Percentiles rank a stretch among this genome's conserved stretches.
Evolutionary conservation across 352 stramenopile species (phyloP).

Genomic region (Phytophthora constricta): DNA sequence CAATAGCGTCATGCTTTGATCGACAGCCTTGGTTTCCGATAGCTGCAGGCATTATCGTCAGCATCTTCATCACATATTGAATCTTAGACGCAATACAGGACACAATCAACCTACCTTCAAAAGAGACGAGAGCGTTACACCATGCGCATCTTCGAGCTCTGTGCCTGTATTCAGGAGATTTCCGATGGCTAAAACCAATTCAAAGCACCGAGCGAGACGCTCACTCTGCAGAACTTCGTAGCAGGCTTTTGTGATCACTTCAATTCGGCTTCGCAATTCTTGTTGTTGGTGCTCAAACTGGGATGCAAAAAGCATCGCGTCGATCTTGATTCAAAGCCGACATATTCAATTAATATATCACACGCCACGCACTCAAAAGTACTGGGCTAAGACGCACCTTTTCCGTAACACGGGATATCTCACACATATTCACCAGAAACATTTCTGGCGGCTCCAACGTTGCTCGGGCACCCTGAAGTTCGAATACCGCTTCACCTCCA

Average conservation of each 20-base stretch:
- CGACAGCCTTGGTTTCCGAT: constrained; percentile 84
- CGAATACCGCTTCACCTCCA: constrained; percentile 76
- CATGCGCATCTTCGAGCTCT: constrained; percentile 68
- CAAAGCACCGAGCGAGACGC: constrained; percentile 74
- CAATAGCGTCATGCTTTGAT: constrained; percentile 73
- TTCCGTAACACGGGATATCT: constrained; percentile 69
- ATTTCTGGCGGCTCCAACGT: constrained; percentile 62
- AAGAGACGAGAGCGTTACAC: constrained; percentile 75
- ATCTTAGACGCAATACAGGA: not conserved
- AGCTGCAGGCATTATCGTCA: constrained; percentile 38
- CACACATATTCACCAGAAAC: constrained; percentile 79
- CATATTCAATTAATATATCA: too few relatives aligned
- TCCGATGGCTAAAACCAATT: constrained; percentile 76
- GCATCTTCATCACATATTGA: not conserved
- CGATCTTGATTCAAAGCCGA: constrained; percentile 50
- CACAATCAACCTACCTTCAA: constrained; percentile 58
- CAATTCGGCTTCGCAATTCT: constrained; percentile 54
- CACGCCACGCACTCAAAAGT: too few relatives aligned
- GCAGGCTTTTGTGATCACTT: constrained; percentile 62
- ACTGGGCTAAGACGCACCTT: constrained; percentile 58
- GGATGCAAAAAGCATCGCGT: constrained; percentile 66
- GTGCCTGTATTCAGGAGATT: constrained; percentile 81
- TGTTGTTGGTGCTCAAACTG: constrained; percentile 72
- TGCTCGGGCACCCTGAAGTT: constrained; percentile 64
- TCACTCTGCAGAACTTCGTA: constrained; percentile 75